Evolutionary conservation across 495 filamentous ascomycete species (phyloP), one percentile per base, ranked within the genome.

Genomic region (Gamarada debralockiae): DNA sequence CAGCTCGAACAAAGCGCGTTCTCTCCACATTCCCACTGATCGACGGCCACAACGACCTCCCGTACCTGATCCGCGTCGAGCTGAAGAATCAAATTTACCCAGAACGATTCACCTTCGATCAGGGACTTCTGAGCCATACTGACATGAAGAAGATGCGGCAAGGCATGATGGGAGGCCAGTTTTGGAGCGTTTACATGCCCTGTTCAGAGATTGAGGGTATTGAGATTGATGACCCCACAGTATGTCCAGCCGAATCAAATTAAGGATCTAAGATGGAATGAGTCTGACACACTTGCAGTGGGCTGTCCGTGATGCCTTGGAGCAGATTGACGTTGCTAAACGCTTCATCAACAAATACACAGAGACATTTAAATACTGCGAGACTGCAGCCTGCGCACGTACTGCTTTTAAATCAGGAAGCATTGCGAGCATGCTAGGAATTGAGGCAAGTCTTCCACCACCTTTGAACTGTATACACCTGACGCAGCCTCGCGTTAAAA

Each of bases 1-100:
- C 6, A 9, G 3, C 10, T 17, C 40, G 48, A 14, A 22, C 31
- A 9, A 31, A 52, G 17, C 17, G 20, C 3, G 17, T 52, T 3
- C 7, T 52, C 2, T 3, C 3, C 5, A 52, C 36, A 3, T 48
- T 42, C 13, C 52, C 52, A 15, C 24, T 54, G 3, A 66, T 67
- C 27, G 67, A 69, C 52, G 65, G 65, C 1, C 67, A 69, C 45
- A 67, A 69, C 50, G 67, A 67, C 39, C 38, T 69, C 4, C 67
- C 67, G 3, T 65, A 53, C 53, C 53, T 61, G 38, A 41, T 69
- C 14, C 57, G 62, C n/a, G 47, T 63, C 36, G 58, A 67, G 51
- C 38, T 67, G 25, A 52, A 67, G 4, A 64, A 64, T 44, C 55
- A 60, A 10, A 64, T 69, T 24, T 59, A 64, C 38, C 58, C 62